Evolutionary conservation across 2,329 filamentous ascomycete genomes (phyloP), one percentile per base, ranked within the genome.

Genomic region (Apiospora kogelbergensis): DNA sequence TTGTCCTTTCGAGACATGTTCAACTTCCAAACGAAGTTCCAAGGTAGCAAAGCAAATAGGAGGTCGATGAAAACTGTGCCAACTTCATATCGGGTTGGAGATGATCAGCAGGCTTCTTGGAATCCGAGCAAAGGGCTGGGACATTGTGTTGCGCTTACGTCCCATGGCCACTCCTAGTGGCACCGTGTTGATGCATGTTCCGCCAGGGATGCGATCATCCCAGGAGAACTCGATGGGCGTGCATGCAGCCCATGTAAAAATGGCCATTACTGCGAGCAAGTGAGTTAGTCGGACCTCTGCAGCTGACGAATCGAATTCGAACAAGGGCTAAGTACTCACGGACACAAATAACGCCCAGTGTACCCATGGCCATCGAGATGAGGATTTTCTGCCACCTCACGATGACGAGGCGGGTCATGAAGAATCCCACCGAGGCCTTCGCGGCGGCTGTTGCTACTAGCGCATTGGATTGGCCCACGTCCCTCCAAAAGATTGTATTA

Each of bases 1-100:
- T 60, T 60, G 30, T 60, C 53, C 22, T 60, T 60, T 6, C 53
- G 53, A 10, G 53, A 60, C 53, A 60, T 60, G 17, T 60, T 60
- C 53, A 60, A 17, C 26, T 60, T 60, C 53, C 53, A 60, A 15
- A 60, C 53, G 17, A 60, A 60, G 53, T 60, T 60, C 53, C 53
- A 60, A 1, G 53, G 53, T 60, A 60, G 30, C 10, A 60, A 6
- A n/a, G 53, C 53, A 26, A 60, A 60, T 4, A 60, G 1, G 17
- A 60, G 30, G 30, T 60, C 53, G 17, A 60, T 37, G 20, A 60
- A 37, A 10, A 60, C 53, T 2, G 53, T 60, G 53, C 53, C 53
- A 9, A 60, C 53, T 60, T 17, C 30, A 10, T 37, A 26, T 53
- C 24, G 26, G 6, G 1, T 33, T 30, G 10, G 4, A 20, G 2